Evolutionary conservation across 2,329 filamentous ascomycete species (phyloP).

Genomic region (Didymella pinodella): DNA sequence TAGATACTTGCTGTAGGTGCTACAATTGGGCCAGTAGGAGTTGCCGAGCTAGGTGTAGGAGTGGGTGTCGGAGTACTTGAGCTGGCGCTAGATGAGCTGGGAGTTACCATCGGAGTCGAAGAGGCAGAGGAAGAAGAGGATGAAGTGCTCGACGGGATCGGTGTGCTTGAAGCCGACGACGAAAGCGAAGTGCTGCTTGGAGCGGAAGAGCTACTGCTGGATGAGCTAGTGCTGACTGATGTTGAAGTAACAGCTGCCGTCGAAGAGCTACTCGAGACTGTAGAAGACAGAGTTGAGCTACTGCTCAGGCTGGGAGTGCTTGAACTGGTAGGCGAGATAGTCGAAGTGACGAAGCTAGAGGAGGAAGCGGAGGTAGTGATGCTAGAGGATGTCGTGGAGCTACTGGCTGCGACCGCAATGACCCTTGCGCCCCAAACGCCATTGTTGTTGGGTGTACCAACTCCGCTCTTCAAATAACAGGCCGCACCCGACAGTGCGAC

Average conservation of each 20-base stretch:
- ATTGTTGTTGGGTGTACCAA: slow-evolving; percentile 5
- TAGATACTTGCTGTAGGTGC: slow-evolving; percentile 10
- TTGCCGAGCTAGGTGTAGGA: slow-evolving; percentile 1
- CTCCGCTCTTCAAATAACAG: slow-evolving; percentile 12
- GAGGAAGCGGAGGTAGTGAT: neutral
- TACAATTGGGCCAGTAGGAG: slow-evolving; percentile 5
- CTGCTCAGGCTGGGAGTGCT: neutral
- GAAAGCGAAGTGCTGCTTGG: neutral
- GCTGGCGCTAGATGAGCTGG: neutral
- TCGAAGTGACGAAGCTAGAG: neutral
- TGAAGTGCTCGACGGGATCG: neutral
- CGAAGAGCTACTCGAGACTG: neutral
- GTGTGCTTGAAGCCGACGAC: neutral
- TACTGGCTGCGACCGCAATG: neutral
- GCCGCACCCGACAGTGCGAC: slow-evolving; percentile 13
- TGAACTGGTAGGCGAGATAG: neutral
- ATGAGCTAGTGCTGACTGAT: neutral
- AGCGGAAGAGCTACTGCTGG: neutral
- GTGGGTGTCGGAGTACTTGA: neutral
- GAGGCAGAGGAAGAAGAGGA: neutral
- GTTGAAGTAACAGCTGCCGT: neutral
- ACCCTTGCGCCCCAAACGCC: slow-evolving; percentile 13
- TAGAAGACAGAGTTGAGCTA: neutral
- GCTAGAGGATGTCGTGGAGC: neutral
- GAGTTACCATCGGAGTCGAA: neutral